A percentile compares a stretch with the other conserved stretches of the same genome.
phyloP scores from a whole-genome alignment of 192 early-diverging fungal genomes.

The Gigaspora rosea region DNA sequence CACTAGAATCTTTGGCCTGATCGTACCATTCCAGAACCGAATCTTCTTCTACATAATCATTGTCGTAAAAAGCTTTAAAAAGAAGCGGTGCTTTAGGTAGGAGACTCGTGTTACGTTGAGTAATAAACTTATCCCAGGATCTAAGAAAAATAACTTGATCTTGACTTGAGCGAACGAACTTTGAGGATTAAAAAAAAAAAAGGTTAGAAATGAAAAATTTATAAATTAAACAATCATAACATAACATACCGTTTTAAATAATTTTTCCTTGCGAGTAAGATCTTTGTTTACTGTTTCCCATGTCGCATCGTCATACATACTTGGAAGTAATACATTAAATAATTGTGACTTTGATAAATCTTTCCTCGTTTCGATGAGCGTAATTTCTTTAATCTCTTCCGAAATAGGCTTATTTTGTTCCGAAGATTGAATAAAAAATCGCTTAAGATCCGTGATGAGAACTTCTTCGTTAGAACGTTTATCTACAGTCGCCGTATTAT shows the following conservation, averaged over 20 bases:
- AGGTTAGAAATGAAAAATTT: not conserved
- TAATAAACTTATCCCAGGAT: constrained; percentile 62
- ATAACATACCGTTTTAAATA: constrained; percentile 46
- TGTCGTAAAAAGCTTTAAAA: constrained; percentile 70
- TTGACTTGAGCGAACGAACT: constrained; percentile 59
- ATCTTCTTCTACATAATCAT: constrained; percentile 81
- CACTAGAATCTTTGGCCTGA: constrained; percentile 46
- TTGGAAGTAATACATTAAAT: constrained; percentile 63
- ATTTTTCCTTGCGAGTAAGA: constrained; percentile 42
- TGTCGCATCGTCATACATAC: constrained; percentile 59
- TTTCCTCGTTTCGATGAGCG: constrained; percentile 82
- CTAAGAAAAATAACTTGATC: constrained; percentile 62
- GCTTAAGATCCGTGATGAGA: constrained; percentile 58
- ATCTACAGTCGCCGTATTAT: constrained; percentile 4
- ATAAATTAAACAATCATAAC: not conserved
- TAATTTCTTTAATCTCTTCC: constrained; percentile 78
- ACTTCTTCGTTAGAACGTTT: constrained; percentile 44
- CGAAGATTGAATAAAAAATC: constrained; percentile 41
- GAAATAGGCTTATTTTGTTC: constrained; percentile 43
- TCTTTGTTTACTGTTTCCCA: constrained; percentile 40
- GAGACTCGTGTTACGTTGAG: constrained; percentile 46
- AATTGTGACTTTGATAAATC: constrained; percentile 79
- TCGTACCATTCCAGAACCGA: constrained; percentile 70
- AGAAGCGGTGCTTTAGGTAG: constrained; percentile 60
- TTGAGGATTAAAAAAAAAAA: constrained; percentile 8